These are phyloP conservation scores for Breviolum minutum DNA, from an alignment of 73 alveolate genomes.

Conservation along the genomic window DNA sequence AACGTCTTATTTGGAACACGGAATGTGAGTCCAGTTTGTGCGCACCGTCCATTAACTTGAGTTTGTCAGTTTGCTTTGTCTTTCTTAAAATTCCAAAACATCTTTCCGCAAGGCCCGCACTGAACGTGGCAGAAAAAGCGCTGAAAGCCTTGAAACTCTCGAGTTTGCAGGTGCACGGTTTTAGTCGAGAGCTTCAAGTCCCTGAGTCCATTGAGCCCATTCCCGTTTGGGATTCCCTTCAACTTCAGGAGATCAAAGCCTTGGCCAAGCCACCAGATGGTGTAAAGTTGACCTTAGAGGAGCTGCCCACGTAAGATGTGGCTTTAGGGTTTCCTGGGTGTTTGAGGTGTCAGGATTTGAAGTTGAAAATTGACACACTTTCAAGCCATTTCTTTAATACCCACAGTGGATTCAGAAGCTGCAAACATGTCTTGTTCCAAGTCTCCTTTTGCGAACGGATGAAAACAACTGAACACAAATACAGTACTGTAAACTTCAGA, in stretches of 20 bases:
- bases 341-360: neutral
- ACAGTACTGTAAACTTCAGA: neutral
- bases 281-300: conserved; percentile 97
- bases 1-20: neutral
- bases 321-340: neutral
- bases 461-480: neutral
- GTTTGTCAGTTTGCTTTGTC: neutral
- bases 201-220: neutral
- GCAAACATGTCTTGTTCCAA: no score
- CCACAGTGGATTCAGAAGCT: no score
- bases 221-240: neutral
- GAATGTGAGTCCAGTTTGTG: neutral
- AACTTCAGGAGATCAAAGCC: conserved; percentile 96
- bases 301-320: neutral
- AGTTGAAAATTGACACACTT: no score
- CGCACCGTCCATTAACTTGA: conserved; percentile 70
- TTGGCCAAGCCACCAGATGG: conserved; percentile 97
- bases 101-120: conserved; percentile 58
- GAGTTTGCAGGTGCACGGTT: conserved; percentile 34
- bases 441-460: no score
- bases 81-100: neutral
- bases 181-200: neutral
- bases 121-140: conserved; percentile 88
- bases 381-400: no score
- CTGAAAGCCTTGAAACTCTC: conserved; percentile 82